Base-by-base conservation (phyloP, 2,329 filamentous ascomycete genomes). In the Aspergillus cejpii region DNA sequence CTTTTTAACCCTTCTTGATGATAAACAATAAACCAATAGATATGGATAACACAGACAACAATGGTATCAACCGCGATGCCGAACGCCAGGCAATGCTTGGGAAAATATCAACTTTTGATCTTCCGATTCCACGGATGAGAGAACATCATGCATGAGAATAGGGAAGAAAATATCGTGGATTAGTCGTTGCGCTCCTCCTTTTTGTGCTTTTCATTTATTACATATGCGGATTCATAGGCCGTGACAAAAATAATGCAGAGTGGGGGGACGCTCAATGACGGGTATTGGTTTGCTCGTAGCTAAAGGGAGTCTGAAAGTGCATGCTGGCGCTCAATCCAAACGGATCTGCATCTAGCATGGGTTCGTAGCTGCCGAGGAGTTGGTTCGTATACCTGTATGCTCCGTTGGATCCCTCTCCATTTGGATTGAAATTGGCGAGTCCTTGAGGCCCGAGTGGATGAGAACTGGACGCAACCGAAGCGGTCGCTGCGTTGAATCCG, bases 261-360 rank as follows among this genome's bases (percentile, higher is more conserved):
- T 8, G 26, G 28, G 28, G 20, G 34, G 17, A 43, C 19, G 20
- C 20, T 53, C 45, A 64, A 51, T 60, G 61, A 37, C 66, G 66
- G 26, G 64, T 47, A 54, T 65, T 60, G 49, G 59, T 63, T 47
- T 70, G 66, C 44, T 67, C 62, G 50, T 70, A 73, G 47, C 67
- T 69, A 66, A 90, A 92, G 44, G 87, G 85, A 1, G 84, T 86
- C 8, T 89, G 89, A 59, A 95, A 95, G 54, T 91, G 87, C 91
- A 95, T 95, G 69, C 87, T 94, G 27, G 90, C 90, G 47, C 86
- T 91, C 41, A 96, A 74, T 10, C 90, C 90, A 59, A 96, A 97
- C 0, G 91, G 91, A 66, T 96, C 90, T 67, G 89, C 87, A 63
- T 96, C 90, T 39, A 94, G 74, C 70, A 89, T 87, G 14, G 89